Conservation (phyloP, 345 rosid species). For the Populus tremula region DNA sequence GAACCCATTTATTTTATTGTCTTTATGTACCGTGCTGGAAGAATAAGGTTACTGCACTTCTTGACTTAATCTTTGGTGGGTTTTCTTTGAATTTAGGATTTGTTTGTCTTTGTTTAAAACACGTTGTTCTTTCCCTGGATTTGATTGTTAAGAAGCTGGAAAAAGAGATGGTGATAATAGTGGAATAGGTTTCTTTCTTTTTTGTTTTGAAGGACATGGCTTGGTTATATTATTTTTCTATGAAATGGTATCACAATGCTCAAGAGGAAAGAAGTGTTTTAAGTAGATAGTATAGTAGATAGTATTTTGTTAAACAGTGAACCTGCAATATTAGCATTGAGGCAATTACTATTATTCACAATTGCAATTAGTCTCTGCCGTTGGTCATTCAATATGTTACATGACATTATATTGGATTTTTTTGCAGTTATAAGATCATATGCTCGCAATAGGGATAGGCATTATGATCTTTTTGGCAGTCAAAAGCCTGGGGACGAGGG, state of each 20-base stretch:
- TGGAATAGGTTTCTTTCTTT: background rate
- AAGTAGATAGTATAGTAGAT: too few relatives aligned
- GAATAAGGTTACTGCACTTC: background rate
- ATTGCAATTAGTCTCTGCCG: background rate
- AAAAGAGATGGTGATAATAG: background rate
- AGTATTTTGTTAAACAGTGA: too few relatives aligned
- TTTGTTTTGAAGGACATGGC: background rate
- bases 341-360: background rate
- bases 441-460: slow-evolving; percentile 48
- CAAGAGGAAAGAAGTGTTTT: too few relatives aligned
- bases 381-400: background rate
- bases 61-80: background rate
- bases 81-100: background rate
- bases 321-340: too few relatives aligned
- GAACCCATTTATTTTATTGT: background rate
- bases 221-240: background rate
- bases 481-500: slow-evolving; percentile 54
- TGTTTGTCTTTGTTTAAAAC: background rate
- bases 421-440: slow-evolving; percentile 53
- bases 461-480: slow-evolving; percentile 72
- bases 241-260: background rate
- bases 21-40: background rate
- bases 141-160: background rate
- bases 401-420: background rate
- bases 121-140: background rate